Conservation (phyloP, 2,329 filamentous ascomycete genomes). For the Talaromyces sp. region DNA sequence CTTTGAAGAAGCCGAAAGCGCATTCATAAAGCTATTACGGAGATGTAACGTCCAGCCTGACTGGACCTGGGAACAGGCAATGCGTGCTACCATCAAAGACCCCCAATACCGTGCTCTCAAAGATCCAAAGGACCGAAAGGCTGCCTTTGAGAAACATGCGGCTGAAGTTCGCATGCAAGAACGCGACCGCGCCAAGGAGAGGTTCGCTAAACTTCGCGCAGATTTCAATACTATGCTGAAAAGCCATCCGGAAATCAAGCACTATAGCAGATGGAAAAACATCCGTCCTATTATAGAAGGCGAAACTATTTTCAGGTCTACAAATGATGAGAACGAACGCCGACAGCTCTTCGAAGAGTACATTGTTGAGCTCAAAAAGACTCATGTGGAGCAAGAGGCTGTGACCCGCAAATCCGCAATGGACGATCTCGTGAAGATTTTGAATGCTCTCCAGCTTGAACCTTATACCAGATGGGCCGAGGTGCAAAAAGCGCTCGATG, state of each 20-base stretch:
- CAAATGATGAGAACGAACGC: slow-evolving; percentile 80
- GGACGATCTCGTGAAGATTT: slow-evolving; percentile 72
- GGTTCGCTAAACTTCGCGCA: slow-evolving; percentile 81
- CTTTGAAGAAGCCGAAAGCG: slow-evolving; percentile 83
- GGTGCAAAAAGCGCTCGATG: slow-evolving; percentile 75
- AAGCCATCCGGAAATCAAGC: slow-evolving; percentile 93
- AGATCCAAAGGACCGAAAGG: slow-evolving; percentile 83
- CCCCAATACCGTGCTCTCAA: slow-evolving; percentile 90
- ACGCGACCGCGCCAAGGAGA: slow-evolving; percentile 90
- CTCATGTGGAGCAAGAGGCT: slow-evolving; percentile 70
- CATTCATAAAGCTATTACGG: slow-evolving; percentile 85
- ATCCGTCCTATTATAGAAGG: slow-evolving; percentile 89
- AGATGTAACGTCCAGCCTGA: slow-evolving; percentile 82
- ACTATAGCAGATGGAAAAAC: slow-evolving; percentile 96
- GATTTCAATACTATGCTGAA: slow-evolving; percentile 96
- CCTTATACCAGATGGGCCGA: slow-evolving; percentile 94
- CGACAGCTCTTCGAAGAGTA: slow-evolving; percentile 93
- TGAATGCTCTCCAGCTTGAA: slow-evolving; percentile 77
- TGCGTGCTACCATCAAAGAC: slow-evolving; percentile 82
- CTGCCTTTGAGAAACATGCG: slow-evolving; percentile 92
- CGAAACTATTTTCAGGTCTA: slow-evolving; percentile 91
- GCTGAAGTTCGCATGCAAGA: slow-evolving; percentile 86
- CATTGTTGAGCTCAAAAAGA: slow-evolving; percentile 75
- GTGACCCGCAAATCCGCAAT: slow-evolving; percentile 72
- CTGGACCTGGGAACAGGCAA: slow-evolving; percentile 87